Evolutionary conservation across 805 yeast species (phyloP), one percentile per base, ranked within the genome.

Genomic region (Saccharomycopsis oosterbeekiorum): DNA sequence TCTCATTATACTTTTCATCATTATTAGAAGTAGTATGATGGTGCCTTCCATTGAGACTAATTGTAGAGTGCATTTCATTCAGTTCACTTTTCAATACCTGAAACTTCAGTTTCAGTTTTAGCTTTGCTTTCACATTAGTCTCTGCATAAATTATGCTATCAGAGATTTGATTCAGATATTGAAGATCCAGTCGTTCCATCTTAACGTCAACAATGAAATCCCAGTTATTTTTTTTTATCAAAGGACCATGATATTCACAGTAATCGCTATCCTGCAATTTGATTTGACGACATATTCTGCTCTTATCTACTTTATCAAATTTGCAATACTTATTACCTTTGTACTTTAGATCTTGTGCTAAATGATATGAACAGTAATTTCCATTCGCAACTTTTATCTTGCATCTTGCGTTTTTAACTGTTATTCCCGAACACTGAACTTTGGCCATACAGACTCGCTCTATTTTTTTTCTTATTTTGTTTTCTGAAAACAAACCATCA

Each of bases 391-490:
- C 69, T 4, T 53, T 40, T 15, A 72, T 68, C 65, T 74, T 76
- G 66, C 83, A 79, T 59, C 75, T 68, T 21, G 62, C 65, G 1
- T 80, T 80, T 58, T 75, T 74, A 55, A 60, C 67, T 1, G 83
- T 79, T 4, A 66, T 70, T 3, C 83, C 83, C 9, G 62, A 66
- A 65, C 83, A 79, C 63, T 74, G 78, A 11, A 21, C 53, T 21
- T 39, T 17, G 29, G 53, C 21, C 53, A 47, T 47, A 24, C 8
- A 26, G 10, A 47, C 3, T 42, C 43, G 59, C 55, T 26, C 42
- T 17, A 9, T 19, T 42, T 17, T 17, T 17, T 21, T 21, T 26
- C 26, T 4, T 41, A 21, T 41, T 14, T 37, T 37, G 41, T 14
- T 37, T 37, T 14, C 41, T 5, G 34, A 29, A 29, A 29, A 4